Evolutionary conservation across 1,139 yeast species (phyloP), one percentile per base, ranked within the genome.

Genomic region (Yamadazyma conglobata): DNA sequence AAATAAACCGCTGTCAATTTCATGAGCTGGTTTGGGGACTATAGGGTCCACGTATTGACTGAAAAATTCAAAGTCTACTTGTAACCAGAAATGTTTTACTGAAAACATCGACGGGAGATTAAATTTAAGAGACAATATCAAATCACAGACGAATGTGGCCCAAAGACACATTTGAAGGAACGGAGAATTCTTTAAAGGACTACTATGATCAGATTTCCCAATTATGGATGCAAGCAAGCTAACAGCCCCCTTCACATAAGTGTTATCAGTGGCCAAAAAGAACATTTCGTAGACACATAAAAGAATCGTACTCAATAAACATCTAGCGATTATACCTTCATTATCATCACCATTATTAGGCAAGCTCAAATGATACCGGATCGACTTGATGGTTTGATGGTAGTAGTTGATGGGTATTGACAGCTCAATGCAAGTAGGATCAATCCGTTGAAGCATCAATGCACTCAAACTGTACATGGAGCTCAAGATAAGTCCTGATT

Each of bases 231-330:
- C 44, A 17, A 61, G 42, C 9, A 61, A 52, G 22, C 58, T 50
- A 4, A 57, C 54, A 1, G 68, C 68, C 1, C 66, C 65, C 35
- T 58, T 59, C 25, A 59, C 58, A 34, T 60, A 59, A 7, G 63
- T 56, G 19, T 54, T 54, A 29, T 60, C 66, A n/a, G 52, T 47
- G 4, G 66, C 64, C 22, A 59, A 57, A 32, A 61, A 62, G 32
- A 58, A 58, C 43, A 61, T 47, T 40, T 64, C 71, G 39, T 61
- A 62, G 10, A 63, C 52, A 27, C 70, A 61, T 15, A 64, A 48
- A n/a, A 64, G 41, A 15, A 55, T 54, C 0, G 69, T 59, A 37
- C 67, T 60, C 17, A 64, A 40, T 19, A 64, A 48, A 35, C 70
- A 64, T 21, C 68, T 43, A 4, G 63, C 55, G 19, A 58, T 54